Percentiles rank a stretch among this genome's conserved stretches.
phyloP scores from a whole-genome alignment of 2,329 filamentous ascomycete species.

The Cladosporium sp. region DNA sequence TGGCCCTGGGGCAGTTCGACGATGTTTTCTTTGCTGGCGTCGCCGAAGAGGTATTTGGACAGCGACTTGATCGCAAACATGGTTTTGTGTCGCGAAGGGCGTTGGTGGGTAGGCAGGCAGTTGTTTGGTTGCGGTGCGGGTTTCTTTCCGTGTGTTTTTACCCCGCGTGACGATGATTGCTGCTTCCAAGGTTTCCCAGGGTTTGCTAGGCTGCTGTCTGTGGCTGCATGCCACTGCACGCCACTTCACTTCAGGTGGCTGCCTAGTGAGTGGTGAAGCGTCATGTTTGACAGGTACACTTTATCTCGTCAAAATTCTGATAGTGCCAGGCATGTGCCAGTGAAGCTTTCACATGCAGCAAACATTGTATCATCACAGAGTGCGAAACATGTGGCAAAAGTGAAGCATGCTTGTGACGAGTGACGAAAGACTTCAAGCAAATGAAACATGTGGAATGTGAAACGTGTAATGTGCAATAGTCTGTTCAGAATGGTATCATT shows the following conservation, averaged over 20 bases:
- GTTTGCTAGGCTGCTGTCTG: background rate
- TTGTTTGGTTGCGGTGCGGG: conserved; percentile 1
- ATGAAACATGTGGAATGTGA: background rate
- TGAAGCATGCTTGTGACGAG: background rate
- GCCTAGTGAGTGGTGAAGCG: background rate
- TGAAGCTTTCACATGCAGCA: background rate
- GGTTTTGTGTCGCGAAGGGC: conserved; percentile 13
- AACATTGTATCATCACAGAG: background rate
- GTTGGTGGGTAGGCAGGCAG: background rate
- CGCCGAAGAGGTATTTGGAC: conserved; percentile 82
- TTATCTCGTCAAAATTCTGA: background rate
- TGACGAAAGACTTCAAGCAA: background rate
- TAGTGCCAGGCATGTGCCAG: background rate
- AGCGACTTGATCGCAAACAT: conserved; percentile 39
- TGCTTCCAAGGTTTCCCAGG: background rate
- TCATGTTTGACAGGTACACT: conserved; percentile 1
- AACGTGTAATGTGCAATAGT: background rate
- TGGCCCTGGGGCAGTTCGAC: conserved; percentile 95
- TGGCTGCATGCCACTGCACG: background rate
- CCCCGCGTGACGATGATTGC: conserved; percentile 11
- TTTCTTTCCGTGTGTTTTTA: conserved; percentile 9
- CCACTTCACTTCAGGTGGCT: conserved; percentile 6
- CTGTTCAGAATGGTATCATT: conserved; percentile 12
- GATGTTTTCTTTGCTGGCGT: conserved; percentile 85
- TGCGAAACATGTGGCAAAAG: background rate